Evolutionary conservation across 345 rosid genomes (phyloP), one percentile per base, ranked within the genome.

Genomic region (Moricandia arvensis): DNA sequence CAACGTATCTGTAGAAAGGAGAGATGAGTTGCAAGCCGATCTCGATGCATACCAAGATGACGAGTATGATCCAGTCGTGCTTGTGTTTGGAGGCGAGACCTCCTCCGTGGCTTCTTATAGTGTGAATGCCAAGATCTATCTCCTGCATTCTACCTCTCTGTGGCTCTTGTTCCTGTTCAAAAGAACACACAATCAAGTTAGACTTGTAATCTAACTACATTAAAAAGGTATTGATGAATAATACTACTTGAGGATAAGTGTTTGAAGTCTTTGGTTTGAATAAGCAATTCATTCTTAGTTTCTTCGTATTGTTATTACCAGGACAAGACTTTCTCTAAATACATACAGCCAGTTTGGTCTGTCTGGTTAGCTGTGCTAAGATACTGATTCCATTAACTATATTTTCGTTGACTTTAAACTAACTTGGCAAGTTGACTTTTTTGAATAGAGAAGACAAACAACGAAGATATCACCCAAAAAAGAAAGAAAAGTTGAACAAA

Each of bases 1-100:
- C 96, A 0, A 93, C 87, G 64, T 81, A 93, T n/a, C 96, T 87
- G 59, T 85, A 73, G 83, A 91, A 93, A 51, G 98, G 98, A 80
- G 84, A 80, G 10, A 88, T 86, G 62, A 79, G 8, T 17, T 59
- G 71, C 33, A 93, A 61, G 37, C 66, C 71, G 29, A 84, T 54
- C 70, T 81, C 91, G 17, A 85, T 80, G 62, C 55, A 80, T 0
- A 57, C 73, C 35, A 91, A 86, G 29, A 89, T 81, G 58, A 88
- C 58, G 9, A 93, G 73, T 63, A 91, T 88, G 64, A 93, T 63
- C 98, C 97, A 93, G 67, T 93, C 98, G 57, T 87, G 89, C 43
- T 76, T 29, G 80, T 85, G 93, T 64, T 82, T 76, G 75, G 76
- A 61, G 0, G 91, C 97, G 12, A 93, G 75, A 55, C 65, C 81